phyloP scores from a whole-genome alignment of 176 grass and related monocot species.

The Secale cereale region DNA sequence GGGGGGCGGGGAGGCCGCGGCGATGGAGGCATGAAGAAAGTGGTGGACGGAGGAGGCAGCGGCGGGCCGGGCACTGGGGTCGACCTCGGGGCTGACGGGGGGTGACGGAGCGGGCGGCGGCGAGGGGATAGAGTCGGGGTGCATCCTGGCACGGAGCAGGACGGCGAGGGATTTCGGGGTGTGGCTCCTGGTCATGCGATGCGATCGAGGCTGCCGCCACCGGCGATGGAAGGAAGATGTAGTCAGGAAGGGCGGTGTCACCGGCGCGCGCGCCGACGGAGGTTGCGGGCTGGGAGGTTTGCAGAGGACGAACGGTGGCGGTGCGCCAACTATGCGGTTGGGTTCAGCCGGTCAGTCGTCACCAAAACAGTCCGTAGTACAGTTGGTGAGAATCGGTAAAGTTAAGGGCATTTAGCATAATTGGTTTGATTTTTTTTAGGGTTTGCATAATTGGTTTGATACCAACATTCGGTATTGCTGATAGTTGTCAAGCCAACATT shows the following conservation, averaged over 20 bases:
- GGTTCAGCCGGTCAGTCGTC: not conserved
- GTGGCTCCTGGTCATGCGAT: slow-evolving; percentile 66
- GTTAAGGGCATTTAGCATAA: no score
- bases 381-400: not conserved
- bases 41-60: slow-evolving; percentile 27
- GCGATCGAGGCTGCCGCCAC: not conserved
- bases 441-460: no score
- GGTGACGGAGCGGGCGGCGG: slow-evolving; percentile 6
- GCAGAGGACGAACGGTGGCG: not conserved
- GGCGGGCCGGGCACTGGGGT: not conserved
- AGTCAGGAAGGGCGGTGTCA: not conserved
- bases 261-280: not conserved
- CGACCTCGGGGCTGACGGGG: not conserved
- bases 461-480: no score
- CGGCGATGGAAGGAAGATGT: not conserved
- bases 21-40: slow-evolving; percentile 61
- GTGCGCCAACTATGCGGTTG: not conserved
- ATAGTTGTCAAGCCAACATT: no score
- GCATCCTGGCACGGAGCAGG: slow-evolving; percentile 80
- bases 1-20: slow-evolving; percentile 26
- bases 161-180: slow-evolving; percentile 53
- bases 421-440: no score
- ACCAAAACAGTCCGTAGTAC: not conserved
- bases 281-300: not conserved
- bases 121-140: slow-evolving; percentile 18